Base-by-base conservation (phyloP, 192 early-diverging fungal species). In the Chytriomyces hyalinus region DNA sequence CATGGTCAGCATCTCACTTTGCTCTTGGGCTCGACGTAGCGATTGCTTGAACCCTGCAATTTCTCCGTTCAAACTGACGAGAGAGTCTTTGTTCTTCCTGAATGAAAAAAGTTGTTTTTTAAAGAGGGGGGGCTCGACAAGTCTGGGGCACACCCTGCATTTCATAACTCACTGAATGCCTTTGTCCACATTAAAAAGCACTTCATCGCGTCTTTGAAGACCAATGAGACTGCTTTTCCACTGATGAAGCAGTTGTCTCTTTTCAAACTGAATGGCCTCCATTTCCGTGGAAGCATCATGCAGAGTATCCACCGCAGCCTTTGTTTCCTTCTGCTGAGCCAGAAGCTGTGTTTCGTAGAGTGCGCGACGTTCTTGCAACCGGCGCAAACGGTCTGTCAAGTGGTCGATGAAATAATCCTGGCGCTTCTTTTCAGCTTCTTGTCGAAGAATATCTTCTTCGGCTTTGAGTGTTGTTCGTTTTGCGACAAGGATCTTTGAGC, bases 191-290 rank as follows among this genome's bases (percentile, higher is more conserved):
- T 83, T 76, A 49, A 78, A 65, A 13, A 90, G 43, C n/a, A 87
- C 79, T 43, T 90, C 88, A 46, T 90, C 85, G 6, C 89, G 76
- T 20, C 82, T 53, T 74, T 89, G 84, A 26, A 90, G 73, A 10
- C 85, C 88, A 49, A 90, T 86, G 44, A 90, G 67, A 48, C 76
- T 78, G 70, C 84, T 86, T 67, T 90, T 90, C 89, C 89, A 90
- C 65, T 90, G 88, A 70, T 87, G 83, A 11, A 90, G 50, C 22
- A 90, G 78, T 73, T 90, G 87, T 50, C 84, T 65, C 78, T 90
- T 90, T 80, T 90, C 89, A 80, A 86, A 90, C 64, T 87, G 84
- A 43, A 90, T 90, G 10, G 89, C 89, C 77, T 90, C 88, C 86
- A 90, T 90, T 70, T 90, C 89, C 9, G 81, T 84, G 4, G 83